These are phyloP conservation scores for Podaxis mareebaensis DNA, from an alignment of 768 basidiomycete genomes.

Conservation along the genomic window DNA sequence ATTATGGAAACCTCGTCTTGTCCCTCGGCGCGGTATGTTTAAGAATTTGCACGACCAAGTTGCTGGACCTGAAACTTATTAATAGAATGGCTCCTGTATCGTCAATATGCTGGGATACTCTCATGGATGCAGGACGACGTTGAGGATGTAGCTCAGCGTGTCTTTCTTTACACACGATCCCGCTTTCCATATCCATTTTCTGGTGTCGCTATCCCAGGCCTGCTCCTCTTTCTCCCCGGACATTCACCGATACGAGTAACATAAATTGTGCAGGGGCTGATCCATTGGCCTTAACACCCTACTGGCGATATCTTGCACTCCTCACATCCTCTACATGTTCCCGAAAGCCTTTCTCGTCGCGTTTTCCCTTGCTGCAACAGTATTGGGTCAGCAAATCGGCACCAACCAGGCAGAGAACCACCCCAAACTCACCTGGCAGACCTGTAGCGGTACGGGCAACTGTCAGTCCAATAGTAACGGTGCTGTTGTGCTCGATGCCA, in stretches of 20 bases:
- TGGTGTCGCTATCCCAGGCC: slow-evolving; percentile 4
- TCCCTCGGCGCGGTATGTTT: slow-evolving; percentile 3
- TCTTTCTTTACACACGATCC: not conserved
- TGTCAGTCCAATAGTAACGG: slow-evolving; percentile 33
- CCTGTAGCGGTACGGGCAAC: slow-evolving; percentile 38
- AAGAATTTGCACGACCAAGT: slow-evolving; percentile 4
- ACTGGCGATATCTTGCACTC: not conserved
- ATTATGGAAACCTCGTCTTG: not conserved
- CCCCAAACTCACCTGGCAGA: slow-evolving; percentile 40
- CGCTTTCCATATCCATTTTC: slow-evolving; percentile 10
- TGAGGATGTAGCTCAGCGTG: not conserved
- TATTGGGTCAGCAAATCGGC: slow-evolving; percentile 45
- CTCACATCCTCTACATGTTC: slow-evolving; percentile 3
- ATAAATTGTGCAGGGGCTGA: slow-evolving; percentile 1
- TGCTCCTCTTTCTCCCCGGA: not conserved
- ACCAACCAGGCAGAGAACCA: slow-evolving; percentile 45
- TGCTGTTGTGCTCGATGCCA: slow-evolving; percentile 41
- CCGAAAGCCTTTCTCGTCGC: slow-evolving; percentile 4
- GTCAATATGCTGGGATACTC: not conserved
- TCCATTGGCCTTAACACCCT: not conserved
- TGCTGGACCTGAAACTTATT: not conserved
- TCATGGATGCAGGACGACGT: not conserved
- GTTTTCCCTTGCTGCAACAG: slow-evolving; percentile 28
- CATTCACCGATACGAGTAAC: slow-evolving; percentile 5
- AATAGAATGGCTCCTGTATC: slow-evolving; percentile 8